These are phyloP conservation scores for Striga hermonthica DNA, from an alignment of 305 asterid species.

Conservation along the genomic window DNA sequence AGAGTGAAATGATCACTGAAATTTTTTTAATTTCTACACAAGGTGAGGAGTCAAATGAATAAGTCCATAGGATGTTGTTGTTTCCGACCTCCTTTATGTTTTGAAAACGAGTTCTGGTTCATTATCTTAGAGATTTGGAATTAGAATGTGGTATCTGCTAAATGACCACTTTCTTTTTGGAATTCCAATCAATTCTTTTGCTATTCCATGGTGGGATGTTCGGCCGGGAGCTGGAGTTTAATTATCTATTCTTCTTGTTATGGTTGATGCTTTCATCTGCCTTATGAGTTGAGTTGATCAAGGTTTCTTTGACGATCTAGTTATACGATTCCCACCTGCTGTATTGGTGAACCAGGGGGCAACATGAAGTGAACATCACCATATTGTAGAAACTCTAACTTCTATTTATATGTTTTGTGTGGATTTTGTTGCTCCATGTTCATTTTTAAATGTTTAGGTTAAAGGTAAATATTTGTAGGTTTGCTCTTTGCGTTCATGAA, in stretches of 20 bases:
- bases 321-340: neutral
- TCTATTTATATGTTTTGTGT: neutral
- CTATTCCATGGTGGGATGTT: neutral
- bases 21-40: neutral
- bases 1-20: conserved; percentile 1
- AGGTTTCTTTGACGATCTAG: neutral
- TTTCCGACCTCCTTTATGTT: neutral
- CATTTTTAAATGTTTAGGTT: neutral
- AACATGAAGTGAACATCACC: no score
- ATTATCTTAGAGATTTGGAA: neutral
- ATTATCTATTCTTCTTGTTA: neutral
- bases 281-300: neutral
- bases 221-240: neutral
- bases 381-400: neutral
- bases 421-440: neutral
- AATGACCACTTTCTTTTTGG: neutral
- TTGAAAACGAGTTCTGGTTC: neutral
- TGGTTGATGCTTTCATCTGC: neutral
- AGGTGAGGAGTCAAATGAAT: neutral
- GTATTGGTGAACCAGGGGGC: neutral
- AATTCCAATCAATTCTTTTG: neutral
- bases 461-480: neutral
- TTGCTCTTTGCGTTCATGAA: neutral
- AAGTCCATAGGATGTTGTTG: neutral
- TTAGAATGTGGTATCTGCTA: neutral